phyloP scores from a whole-genome alignment of 345 rosid species.

The Isatis tinctoria region DNA sequence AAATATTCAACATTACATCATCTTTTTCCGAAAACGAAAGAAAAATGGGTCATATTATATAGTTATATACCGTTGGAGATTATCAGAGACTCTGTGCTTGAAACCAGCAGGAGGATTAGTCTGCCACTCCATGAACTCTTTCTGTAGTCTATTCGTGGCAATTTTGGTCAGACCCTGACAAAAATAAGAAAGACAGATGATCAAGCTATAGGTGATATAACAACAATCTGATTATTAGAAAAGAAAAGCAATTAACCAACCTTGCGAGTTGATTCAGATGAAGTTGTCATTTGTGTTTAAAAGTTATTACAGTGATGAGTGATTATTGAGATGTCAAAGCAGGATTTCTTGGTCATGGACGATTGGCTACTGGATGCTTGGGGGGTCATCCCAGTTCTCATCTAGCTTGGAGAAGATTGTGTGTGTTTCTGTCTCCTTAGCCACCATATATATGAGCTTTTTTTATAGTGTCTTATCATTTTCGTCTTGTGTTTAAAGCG shows the following conservation, averaged over 20 bases:
- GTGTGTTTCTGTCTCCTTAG: slow-evolving; percentile 26
- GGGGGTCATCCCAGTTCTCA: too few species aligned
- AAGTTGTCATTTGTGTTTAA: slow-evolving; percentile 20
- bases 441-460: slow-evolving; percentile 28
- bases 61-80: slow-evolving; percentile 73
- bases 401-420: not conserved
- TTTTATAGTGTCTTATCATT: slow-evolving; percentile 13
- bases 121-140: slow-evolving; percentile 97
- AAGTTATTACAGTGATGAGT: slow-evolving; percentile 14
- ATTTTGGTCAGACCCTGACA: slow-evolving; percentile 88
- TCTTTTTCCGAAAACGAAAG: not conserved
- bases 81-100: slow-evolving; percentile 89
- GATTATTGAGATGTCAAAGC: too few species aligned
- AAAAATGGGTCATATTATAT: not conserved
- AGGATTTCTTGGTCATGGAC: too few species aligned
- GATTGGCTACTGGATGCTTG: too few species aligned
- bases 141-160: slow-evolving; percentile 88
- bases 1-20: slow-evolving; percentile 3
- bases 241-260: slow-evolving; percentile 25
- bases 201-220: not conserved
- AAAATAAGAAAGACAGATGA: not conserved
- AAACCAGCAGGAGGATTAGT: slow-evolving; percentile 90
- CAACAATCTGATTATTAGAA: not conserved
- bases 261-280: slow-evolving; percentile 33
- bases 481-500: not conserved